Evolutionary conservation across 1,139 yeast genomes (phyloP).

Genomic region (Hemisphaericaspora subhashii): DNA sequence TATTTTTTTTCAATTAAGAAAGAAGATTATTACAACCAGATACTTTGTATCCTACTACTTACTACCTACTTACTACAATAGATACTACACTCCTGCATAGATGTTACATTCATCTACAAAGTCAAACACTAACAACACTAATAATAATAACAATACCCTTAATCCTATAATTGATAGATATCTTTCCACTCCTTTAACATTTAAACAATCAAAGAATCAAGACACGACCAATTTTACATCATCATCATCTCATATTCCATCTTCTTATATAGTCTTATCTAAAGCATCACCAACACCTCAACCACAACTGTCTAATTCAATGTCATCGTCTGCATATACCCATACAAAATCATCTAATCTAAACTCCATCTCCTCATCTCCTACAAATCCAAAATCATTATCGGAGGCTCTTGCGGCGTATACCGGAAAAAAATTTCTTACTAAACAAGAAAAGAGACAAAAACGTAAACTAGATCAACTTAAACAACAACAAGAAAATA

Average conservation of each 20-base stretch:
- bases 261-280: conserved; percentile 33
- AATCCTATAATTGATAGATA: conserved; percentile 57
- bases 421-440: conserved; percentile 51
- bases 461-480: conserved; percentile 23
- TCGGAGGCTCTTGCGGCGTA: conserved; percentile 64
- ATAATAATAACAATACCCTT: not conserved
- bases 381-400: conserved; percentile 48
- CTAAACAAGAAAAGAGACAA: conserved; percentile 37
- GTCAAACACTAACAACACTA: not conserved
- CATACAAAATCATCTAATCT: no score
- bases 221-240: conserved; percentile 24
- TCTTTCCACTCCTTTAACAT: conserved; percentile 57
- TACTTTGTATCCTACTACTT: no score
- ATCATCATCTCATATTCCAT: conserved; percentile 9
- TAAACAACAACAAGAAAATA: conserved; percentile 5
- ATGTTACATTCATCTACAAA: conserved; percentile 1
- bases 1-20: no score
- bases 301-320: not conserved
- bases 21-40: no score
- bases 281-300: conserved; percentile 7
- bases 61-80: no score
- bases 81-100: no score
- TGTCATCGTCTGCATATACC: no score
- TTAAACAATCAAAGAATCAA: conserved; percentile 51
- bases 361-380: no score